phyloP scores from a whole-genome alignment of 2,329 filamentous ascomycete species.

The Bipolaris oryzae region DNA sequence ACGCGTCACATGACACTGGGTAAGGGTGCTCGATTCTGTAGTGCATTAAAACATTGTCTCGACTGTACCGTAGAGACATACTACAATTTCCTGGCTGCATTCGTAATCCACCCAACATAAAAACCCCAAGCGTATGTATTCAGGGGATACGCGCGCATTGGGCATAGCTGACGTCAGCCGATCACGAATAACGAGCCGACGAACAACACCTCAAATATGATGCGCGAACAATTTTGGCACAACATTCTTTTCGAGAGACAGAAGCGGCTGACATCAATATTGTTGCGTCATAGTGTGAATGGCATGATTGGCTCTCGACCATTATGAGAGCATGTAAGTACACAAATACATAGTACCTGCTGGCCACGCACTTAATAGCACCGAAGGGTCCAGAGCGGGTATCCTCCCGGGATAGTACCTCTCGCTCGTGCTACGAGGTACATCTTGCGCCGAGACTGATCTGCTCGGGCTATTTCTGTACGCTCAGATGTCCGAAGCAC shows the following conservation, averaged over 20 bases:
- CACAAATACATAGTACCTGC: not conserved
- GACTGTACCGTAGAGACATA: not conserved
- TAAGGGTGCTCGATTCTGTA: not conserved
- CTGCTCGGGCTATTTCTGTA: not conserved
- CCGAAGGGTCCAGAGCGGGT: not conserved
- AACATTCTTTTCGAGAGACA: too few species aligned
- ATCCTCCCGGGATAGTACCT: not conserved
- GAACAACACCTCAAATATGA: too few species aligned
- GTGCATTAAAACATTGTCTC: not conserved
- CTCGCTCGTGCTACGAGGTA: not conserved
- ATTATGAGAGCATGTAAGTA: too few species aligned
- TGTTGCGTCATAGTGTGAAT: too few species aligned
- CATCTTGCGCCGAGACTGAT: not conserved
- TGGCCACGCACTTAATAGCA: not conserved
- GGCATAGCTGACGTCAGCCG: not conserved
- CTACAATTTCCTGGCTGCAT: not conserved
- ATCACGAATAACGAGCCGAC: not conserved
- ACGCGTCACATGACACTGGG: not conserved
- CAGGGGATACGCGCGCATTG: not conserved
- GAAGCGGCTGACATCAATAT: too few species aligned
- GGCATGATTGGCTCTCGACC: too few species aligned
- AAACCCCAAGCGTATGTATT: not conserved
- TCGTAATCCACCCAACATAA: not conserved
- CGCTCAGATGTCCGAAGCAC: not conserved
- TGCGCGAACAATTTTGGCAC: too few species aligned